Evolutionary conservation across 352 stramenopile genomes (phyloP).

Genomic region (Halophytophthora polymorphica): DNA sequence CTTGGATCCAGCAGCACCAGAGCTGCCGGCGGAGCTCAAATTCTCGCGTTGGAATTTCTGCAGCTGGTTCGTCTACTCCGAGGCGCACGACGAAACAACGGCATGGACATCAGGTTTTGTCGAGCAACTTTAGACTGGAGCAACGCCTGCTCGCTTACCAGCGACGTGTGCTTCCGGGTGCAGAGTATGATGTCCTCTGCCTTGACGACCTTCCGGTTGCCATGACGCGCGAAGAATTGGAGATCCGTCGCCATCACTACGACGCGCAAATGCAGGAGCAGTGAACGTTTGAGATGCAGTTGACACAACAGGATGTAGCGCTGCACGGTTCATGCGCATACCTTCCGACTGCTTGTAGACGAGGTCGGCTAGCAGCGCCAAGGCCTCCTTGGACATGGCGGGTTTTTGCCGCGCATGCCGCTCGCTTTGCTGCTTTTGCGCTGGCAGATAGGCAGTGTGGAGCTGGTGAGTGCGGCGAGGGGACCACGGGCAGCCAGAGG

Average conservation of each 20-base stretch:
- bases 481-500: neutral
- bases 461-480: neutral
- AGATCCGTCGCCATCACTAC: constrained; percentile 71
- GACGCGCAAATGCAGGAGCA: neutral
- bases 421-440: constrained; percentile 52
- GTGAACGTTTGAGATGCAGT: too few species aligned
- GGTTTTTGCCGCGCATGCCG: constrained; percentile 35
- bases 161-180: constrained; percentile 51
- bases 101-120: neutral
- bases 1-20: constrained; percentile 17
- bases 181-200: constrained; percentile 64
- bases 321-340: constrained; percentile 3
- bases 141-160: constrained; percentile 27
- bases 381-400: constrained; percentile 56
- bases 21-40: constrained; percentile 10
- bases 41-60: constrained; percentile 63
- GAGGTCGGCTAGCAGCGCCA: constrained; percentile 63
- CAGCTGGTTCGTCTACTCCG: constrained; percentile 39
- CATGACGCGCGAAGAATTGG: constrained; percentile 72
- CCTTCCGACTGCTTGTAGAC: constrained; percentile 64
- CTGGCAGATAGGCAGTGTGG: constrained; percentile 13
- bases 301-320: neutral
- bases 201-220: constrained; percentile 73
- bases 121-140: neutral
- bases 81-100: constrained; percentile 1